Percentiles rank a stretch among this genome's conserved stretches.
These are phyloP conservation scores for Linanthus parryae DNA, from an alignment of 148 eudicot species.

Conservation along the genomic window DNA sequence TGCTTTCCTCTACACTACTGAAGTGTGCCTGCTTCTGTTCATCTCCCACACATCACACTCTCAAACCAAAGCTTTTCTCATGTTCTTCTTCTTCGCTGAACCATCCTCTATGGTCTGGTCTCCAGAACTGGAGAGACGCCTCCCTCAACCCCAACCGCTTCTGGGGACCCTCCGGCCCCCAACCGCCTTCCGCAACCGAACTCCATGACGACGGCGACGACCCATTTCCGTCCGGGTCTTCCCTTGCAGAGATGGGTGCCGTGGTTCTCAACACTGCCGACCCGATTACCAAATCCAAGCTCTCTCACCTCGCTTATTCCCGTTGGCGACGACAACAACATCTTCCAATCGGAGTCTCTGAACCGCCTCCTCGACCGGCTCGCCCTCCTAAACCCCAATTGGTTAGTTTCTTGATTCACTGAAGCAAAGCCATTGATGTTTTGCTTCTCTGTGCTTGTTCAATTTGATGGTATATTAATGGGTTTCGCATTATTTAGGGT, in stretches of 20 bases:
- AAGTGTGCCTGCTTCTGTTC: too few relatives aligned
- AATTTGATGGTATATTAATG: too few relatives aligned
- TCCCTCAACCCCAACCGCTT: conserved; percentile 46
- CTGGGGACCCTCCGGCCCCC: conserved; percentile 81
- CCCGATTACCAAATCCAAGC: conserved; percentile 57
- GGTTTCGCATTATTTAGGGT: too few relatives aligned
- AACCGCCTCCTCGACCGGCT: conserved; percentile 59
- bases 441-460: not conserved
- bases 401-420: conserved; percentile 47
- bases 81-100: too few relatives aligned
- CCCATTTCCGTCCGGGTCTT: conserved; percentile 19
- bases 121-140: conserved; percentile 58
- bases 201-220: not conserved
- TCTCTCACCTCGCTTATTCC: conserved; percentile 70
- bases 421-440: not conserved
- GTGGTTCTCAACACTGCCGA: conserved; percentile 66
- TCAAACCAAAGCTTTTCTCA: too few relatives aligned
- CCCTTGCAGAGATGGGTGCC: conserved; percentile 70
- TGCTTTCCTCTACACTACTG: too few relatives aligned
- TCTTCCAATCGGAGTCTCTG: conserved; percentile 50
- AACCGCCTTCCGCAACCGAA: conserved; percentile 7
- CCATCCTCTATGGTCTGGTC: too few relatives aligned
- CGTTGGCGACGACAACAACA: conserved; percentile 33
- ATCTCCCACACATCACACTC: too few relatives aligned
- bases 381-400: conserved; percentile 65